These are phyloP conservation scores for Beta vulgaris DNA, from an alignment of 148 eudicot species.

Conservation along the genomic window DNA sequence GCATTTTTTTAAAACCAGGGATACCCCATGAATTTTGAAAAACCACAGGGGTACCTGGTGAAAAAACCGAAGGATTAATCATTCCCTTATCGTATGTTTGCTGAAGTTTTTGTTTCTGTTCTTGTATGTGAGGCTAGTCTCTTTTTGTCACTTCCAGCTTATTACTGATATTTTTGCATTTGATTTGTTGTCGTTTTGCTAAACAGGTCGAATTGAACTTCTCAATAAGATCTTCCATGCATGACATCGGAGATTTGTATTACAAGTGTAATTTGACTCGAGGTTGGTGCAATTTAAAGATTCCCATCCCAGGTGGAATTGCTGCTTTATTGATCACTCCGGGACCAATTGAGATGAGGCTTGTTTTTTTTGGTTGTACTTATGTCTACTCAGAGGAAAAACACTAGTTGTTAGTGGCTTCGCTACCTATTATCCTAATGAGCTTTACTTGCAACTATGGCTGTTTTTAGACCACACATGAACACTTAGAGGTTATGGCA, in stretches of 20 bases:
- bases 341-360: slow-evolving; percentile 49
- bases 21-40: no score
- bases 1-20: no score
- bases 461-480: no score
- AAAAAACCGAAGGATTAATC: no score
- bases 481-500: no score
- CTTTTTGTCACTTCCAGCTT: slow-evolving; percentile 13
- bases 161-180: background rate
- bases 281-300: slow-evolving; percentile 51
- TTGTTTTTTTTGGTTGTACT: slow-evolving; percentile 7
- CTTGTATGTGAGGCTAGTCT: background rate
- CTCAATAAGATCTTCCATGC: slow-evolving; percentile 39
- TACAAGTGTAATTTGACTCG: slow-evolving; percentile 51
- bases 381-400: background rate
- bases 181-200: slow-evolving; percentile 12
- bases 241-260: slow-evolving; percentile 52
- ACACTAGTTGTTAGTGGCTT: background rate
- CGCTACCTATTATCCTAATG: background rate
- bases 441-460: no score
- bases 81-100: no score
- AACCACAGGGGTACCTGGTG: no score
- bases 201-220: slow-evolving; percentile 64
- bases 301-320: slow-evolving; percentile 46
- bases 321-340: slow-evolving; percentile 70
- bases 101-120: background rate